A percentile compares a stretch with the other conserved stretches of the same genome.
Evolutionary conservation across 805 yeast species (phyloP).

Genomic region (Cyberlindnera xylosilytica): DNA sequence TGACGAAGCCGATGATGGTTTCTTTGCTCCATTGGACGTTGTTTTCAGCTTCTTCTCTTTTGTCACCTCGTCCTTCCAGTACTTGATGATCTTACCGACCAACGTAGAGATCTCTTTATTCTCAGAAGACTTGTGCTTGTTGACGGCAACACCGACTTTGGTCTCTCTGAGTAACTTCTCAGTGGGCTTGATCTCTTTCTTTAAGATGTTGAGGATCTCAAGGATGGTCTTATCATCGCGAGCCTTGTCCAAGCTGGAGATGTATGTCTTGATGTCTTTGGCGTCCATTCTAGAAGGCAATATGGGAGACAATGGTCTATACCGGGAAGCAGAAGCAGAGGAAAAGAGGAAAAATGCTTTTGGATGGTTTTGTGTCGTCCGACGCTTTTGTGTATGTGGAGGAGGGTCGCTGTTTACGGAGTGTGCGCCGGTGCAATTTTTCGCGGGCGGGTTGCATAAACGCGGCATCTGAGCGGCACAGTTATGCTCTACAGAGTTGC

Average conservation of each 20-base stretch:
- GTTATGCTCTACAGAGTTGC: too few relatives aligned
- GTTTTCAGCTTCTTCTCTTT: constrained; percentile 44
- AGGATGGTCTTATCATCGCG: constrained; percentile 60
- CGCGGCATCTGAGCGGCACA: too few relatives aligned
- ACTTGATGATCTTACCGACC: constrained; percentile 78
- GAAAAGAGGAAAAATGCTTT: too few relatives aligned
- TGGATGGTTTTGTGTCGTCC: too few relatives aligned
- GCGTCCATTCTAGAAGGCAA: constrained; percentile 53
- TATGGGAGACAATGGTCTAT: too few relatives aligned
- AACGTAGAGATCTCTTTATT: constrained; percentile 64
- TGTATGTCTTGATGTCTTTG: constrained; percentile 68
- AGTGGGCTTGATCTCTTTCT: constrained; percentile 75
- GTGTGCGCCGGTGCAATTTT: too few relatives aligned
- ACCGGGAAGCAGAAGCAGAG: too few relatives aligned
- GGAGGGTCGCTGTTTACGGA: too few relatives aligned
- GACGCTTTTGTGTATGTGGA: too few relatives aligned
- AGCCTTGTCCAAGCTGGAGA: constrained; percentile 72
- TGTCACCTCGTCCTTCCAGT: constrained; percentile 89
- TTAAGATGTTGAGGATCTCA: constrained; percentile 62
- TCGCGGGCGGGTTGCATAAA: background rate
- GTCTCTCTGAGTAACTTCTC: constrained; percentile 88
- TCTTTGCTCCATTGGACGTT: constrained; percentile 6
- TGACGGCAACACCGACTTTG: constrained; percentile 95
- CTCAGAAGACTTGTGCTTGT: constrained; percentile 69
- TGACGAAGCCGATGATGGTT: constrained; percentile 12